A percentile compares a stretch with the other conserved stretches of the same genome.
Conservation (phyloP, 176 grass and related monocot species). For the Pharus latifolius region DNA sequence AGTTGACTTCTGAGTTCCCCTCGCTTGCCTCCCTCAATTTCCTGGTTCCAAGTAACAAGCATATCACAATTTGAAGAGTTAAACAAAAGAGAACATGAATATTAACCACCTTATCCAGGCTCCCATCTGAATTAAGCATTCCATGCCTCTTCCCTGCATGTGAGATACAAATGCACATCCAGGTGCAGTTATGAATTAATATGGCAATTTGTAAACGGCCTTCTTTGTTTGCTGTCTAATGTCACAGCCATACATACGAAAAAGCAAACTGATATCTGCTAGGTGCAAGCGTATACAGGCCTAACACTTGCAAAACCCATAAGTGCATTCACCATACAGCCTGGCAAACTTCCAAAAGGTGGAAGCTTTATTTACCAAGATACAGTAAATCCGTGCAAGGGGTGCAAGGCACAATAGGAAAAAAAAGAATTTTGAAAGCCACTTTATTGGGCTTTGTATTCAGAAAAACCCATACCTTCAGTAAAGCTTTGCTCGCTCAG, state of each 20-base stretch:
- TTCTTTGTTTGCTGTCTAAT: neutral
- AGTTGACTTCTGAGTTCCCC: conserved; percentile 20
- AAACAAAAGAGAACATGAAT: neutral
- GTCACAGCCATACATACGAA: neutral
- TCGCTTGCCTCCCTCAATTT: conserved; percentile 30
- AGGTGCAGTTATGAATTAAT: neutral
- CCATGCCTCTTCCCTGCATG: conserved; percentile 28
- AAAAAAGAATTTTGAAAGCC: neutral
- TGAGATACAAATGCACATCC: neutral
- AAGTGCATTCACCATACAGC: neutral
- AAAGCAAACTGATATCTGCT: neutral
- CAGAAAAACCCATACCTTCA: conserved; percentile 26
- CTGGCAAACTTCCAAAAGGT: neutral
- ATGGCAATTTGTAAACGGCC: neutral
- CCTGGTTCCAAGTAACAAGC: conserved; percentile 18
- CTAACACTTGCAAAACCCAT: neutral
- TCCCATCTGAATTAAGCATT: neutral
- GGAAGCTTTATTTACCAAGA: neutral
- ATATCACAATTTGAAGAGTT: neutral
- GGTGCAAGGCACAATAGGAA: neutral
- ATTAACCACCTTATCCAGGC: conserved; percentile 22
- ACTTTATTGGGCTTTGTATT: conserved; percentile 13
- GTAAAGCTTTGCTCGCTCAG: conserved; percentile 10
- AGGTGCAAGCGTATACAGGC: neutral
- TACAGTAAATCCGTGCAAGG: neutral